Percentiles rank a stretch among this genome's conserved stretches.
These are phyloP conservation scores for Moelleriella libera DNA, from an alignment of 2,329 filamentous ascomycete genomes.

Conservation along the genomic window DNA sequence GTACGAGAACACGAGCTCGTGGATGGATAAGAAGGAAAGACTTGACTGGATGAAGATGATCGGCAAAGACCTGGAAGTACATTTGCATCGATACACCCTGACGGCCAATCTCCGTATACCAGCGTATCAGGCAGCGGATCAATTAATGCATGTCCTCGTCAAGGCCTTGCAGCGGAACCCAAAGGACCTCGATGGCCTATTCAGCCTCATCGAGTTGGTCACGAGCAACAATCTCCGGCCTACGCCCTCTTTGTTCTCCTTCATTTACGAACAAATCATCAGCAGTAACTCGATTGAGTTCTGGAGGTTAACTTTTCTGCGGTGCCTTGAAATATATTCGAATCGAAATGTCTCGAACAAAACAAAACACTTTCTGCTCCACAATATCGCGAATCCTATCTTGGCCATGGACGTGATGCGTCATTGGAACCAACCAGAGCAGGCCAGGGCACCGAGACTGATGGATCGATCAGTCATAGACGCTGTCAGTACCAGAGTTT, in stretches of 20 bases:
- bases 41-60: constrained; percentile 47
- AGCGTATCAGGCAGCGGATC: constrained; percentile 78
- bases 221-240: constrained; percentile 71
- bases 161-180: constrained; percentile 63
- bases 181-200: constrained; percentile 69
- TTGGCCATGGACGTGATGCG: constrained; percentile 92
- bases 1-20: constrained; percentile 48
- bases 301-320: constrained; percentile 67
- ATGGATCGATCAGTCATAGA: constrained; percentile 83
- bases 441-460: constrained; percentile 48
- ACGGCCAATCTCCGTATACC: constrained; percentile 63
- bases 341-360: constrained; percentile 68
- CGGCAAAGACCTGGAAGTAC: constrained; percentile 66
- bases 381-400: constrained; percentile 88
- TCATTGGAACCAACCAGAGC: constrained; percentile 51
- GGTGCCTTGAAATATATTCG: constrained; percentile 79
- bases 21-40: constrained; percentile 55
- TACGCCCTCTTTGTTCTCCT: constrained; percentile 61
- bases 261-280: constrained; percentile 77
- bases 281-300: constrained; percentile 74
- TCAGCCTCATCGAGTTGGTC: constrained; percentile 70
- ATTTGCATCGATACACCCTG: constrained; percentile 56
- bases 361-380: constrained; percentile 84
- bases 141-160: constrained; percentile 74
- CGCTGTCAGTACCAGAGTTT: constrained; percentile 80